These are phyloP conservation scores for Suhomyces canberraensis DNA, from an alignment of 805 yeast species.

Conservation along the genomic window DNA sequence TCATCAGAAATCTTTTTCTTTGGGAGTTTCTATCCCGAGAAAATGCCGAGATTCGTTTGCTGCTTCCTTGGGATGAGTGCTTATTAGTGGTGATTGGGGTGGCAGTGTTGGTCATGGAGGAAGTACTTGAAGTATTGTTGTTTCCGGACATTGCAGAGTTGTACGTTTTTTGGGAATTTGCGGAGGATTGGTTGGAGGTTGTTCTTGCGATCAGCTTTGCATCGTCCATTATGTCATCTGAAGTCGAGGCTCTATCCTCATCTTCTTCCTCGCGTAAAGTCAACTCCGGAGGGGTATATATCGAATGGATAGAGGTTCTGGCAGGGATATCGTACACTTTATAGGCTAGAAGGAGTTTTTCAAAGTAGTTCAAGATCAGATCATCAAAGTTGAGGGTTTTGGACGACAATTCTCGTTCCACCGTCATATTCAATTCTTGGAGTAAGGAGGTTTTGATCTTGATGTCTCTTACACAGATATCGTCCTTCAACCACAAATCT, in stretches of 20 bases:
- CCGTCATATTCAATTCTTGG: constrained; percentile 30
- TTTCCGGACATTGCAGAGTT: constrained; percentile 3
- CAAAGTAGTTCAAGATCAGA: constrained; percentile 25
- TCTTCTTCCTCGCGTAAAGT: constrained; percentile 17
- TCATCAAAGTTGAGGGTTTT: constrained; percentile 20
- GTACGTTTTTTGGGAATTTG: constrained; percentile 11
- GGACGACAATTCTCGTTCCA: constrained; percentile 17
- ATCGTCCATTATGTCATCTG: constrained; percentile 13
- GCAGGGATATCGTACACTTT: constrained; percentile 23
- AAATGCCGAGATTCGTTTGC: constrained; percentile 3
- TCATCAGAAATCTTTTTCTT: constrained; percentile 7
- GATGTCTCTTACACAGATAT: constrained; percentile 27
- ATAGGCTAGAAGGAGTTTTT: constrained; percentile 31
- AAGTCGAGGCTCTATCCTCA: constrained; percentile 8
- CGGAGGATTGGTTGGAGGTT: constrained; percentile 11
- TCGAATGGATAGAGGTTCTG: neutral
- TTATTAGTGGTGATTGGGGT: neutral
- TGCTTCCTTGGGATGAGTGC: constrained; percentile 1
- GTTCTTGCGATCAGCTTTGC: constrained; percentile 12
- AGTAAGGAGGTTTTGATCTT: constrained; percentile 31
- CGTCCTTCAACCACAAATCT: constrained; percentile 37
- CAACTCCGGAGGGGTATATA: constrained; percentile 10
- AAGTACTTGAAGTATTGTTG: neutral
- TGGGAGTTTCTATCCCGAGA: constrained; percentile 2
- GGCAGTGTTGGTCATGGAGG: neutral